Conservation (phyloP, 2,329 filamentous ascomycete species). For the Apiospora saccharicola region DNA sequence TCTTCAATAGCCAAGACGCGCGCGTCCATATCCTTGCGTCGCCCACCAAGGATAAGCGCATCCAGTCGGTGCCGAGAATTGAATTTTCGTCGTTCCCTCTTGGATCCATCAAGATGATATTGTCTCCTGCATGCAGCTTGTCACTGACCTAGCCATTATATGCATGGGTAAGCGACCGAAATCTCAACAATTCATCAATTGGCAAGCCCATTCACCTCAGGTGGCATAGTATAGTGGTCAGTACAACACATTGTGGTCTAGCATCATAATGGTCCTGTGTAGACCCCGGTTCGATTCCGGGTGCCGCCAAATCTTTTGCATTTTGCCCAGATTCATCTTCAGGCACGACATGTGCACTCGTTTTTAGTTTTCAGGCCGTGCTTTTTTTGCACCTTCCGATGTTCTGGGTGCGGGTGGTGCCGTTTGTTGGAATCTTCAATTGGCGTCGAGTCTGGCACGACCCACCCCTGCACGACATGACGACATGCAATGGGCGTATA, state of each 20-base stretch:
- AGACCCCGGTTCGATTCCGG: slow-evolving; percentile 29
- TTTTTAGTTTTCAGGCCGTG: too few relatives aligned
- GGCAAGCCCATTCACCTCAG: slow-evolving; percentile 4
- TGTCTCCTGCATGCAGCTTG: background rate
- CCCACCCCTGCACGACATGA: background rate
- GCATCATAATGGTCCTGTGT: slow-evolving; percentile 19
- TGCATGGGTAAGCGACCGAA: rapidly evolving
- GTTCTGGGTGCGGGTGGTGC: background rate
- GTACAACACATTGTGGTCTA: slow-evolving; percentile 23
- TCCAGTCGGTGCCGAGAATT: background rate
- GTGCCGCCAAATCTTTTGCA: slow-evolving; percentile 21
- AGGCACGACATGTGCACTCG: too few relatives aligned
- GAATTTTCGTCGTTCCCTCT: background rate
- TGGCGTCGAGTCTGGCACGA: background rate
- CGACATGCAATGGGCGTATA: background rate
- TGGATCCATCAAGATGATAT: background rate
- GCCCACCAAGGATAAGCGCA: slow-evolving; percentile 8
- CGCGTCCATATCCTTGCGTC: background rate
- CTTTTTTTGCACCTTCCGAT: background rate
- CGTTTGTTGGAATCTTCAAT: background rate
- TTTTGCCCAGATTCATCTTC: background rate
- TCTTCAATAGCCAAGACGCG: background rate
- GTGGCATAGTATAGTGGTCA: slow-evolving; percentile 28
- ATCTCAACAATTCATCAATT: background rate
- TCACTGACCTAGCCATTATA: background rate